Evolutionary conservation across 139 green algal species (phyloP).

Genomic region (Chlorella sp.): DNA sequence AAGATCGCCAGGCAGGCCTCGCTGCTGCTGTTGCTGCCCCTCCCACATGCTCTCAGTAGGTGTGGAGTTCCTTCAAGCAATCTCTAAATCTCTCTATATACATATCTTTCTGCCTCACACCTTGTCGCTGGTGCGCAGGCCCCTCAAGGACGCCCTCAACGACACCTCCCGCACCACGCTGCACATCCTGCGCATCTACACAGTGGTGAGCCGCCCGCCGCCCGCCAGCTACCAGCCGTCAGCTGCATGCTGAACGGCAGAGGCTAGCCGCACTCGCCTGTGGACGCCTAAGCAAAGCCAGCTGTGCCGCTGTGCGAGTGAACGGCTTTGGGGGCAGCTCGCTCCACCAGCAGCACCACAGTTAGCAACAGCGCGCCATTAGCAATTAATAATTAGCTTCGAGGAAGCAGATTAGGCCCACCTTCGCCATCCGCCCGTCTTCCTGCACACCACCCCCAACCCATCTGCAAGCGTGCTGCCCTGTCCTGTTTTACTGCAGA

Average conservation of each 20-base stretch:
- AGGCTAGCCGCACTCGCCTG: not conserved
- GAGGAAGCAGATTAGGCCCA: not conserved
- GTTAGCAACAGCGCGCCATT: not conserved
- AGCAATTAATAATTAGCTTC: not conserved
- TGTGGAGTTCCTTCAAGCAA: not conserved
- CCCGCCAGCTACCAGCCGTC: no score
- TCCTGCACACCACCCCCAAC: not conserved
- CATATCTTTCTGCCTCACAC: not conserved
- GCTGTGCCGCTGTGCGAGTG: not conserved
- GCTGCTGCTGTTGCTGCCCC: not conserved
- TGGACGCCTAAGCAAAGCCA: not conserved
- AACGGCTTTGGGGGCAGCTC: not conserved
- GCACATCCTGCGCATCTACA: conserved; percentile 18
- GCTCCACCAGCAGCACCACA: not conserved
- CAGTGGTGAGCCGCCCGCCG: conserved; percentile 28
- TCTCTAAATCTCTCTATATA: not conserved
- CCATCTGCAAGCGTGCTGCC: not conserved
- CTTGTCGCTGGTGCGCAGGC: not conserved
- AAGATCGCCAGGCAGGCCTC: not conserved
- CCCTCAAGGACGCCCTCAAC: conserved; percentile 10
- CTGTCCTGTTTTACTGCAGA: conserved; percentile 10
- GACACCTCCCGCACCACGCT: conserved; percentile 17
- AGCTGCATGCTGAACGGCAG: not conserved
- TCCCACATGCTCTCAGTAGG: not conserved
- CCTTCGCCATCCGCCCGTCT: not conserved